phyloP scores from a whole-genome alignment of 139 green algal species.

The Chlamydomonas sp. region DNA sequence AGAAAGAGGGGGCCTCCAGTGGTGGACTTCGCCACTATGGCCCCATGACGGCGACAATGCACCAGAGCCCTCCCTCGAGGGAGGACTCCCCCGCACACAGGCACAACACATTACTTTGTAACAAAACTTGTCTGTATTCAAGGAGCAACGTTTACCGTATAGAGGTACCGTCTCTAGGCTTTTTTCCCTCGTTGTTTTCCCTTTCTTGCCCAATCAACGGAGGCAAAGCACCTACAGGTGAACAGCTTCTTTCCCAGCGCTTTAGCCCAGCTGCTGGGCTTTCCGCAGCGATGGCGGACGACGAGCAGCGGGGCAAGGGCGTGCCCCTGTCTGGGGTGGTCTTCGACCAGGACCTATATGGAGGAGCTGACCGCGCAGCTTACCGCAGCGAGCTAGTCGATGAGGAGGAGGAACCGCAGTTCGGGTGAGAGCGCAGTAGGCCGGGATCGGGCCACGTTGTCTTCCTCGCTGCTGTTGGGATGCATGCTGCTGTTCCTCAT shows the following conservation, averaged over 20 bases:
- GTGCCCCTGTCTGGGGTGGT: constrained; percentile 38
- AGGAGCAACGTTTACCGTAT: no score
- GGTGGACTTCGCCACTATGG: background rate
- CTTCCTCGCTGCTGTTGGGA: background rate
- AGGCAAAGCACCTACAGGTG: no score
- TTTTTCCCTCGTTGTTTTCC: no score
- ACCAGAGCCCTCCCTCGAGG: no score
- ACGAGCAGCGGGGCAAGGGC: constrained; percentile 31
- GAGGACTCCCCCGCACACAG: no score
- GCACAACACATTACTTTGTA: no score
- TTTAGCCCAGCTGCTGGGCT: no score
- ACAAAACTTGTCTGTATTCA: no score
- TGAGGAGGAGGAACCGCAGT: constrained; percentile 51
- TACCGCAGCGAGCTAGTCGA: constrained; percentile 44
- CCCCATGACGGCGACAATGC: background rate
- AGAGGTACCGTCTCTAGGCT: no score
- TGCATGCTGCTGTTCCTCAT: no score
- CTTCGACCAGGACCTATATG: constrained; percentile 62
- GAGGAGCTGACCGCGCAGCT: constrained; percentile 3
- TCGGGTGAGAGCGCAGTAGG: constrained; percentile 3
- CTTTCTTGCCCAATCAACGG: no score
- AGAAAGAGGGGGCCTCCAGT: background rate
- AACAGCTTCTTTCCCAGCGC: no score
- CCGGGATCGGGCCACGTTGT: background rate
- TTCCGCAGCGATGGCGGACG: constrained; percentile 14